Evolutionary conservation across 331 rosid genomes (phyloP), one percentile per base, ranked within the genome.

Genomic region (Acacia concinna): DNA sequence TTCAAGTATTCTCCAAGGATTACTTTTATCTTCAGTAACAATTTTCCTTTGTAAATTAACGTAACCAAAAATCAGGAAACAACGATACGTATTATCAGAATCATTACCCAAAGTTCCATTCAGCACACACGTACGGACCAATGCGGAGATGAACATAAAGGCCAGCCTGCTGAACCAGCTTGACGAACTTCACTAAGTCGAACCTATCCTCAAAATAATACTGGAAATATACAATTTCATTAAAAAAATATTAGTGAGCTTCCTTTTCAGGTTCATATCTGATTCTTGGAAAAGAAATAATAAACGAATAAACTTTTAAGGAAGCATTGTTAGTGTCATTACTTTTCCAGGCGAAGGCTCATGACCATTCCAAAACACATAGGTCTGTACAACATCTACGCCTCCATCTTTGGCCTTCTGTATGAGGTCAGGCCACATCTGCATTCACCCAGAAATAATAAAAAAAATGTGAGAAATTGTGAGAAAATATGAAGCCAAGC

Each of bases 401-500:
- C 98, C 99, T 84, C 99, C 99, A 15, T 86, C 94, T 93, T 96
- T 96, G 38, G 98, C 97, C 86, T 96, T 93, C 84, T 89, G 99
- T 64, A 96, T 86, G 23, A 96, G 94, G 83, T 85, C 98, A 8
- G 98, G 98, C 99, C 98, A 96, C 99, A 96, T 96, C 98, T 96
- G 85, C 67, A 88, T 69, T 25, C 12, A 23, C 35, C 13, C 10
- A 41, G 37, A 27, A 43, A 41, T 71, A 63, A 57, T 32, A 64
- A 43, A 0, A 65, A 47, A 47, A 66, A 78, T 2, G 35, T 15
- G 14, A 69, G 15, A 47, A 47, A 47, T 8, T 6, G 30, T 68
- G 12, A 41, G 73, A 41, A 41, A 68, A 25, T 14, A 32, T 23
- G 38, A 51, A 46, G 13, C 23, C 3, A 59, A 60, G 38, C 34